Evolutionary conservation across 1,284 basidiomycete species (phyloP).

Genomic region (Puccinia polysora): DNA sequence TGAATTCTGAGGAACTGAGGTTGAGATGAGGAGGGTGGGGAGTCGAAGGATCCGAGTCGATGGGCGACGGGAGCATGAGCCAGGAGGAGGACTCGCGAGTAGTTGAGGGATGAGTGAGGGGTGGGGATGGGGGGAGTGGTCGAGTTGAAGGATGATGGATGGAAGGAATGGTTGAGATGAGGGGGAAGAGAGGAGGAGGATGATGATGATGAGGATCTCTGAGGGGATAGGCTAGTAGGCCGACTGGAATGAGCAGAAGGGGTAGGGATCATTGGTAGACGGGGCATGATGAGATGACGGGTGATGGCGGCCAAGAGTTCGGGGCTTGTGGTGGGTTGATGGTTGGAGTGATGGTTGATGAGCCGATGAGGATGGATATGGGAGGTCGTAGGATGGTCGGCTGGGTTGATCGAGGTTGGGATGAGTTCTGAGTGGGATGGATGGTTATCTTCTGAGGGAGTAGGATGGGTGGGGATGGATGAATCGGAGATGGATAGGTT

Average conservation of each 20-base stretch:
- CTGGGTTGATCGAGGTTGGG: too few relatives aligned
- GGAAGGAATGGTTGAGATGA: not conserved
- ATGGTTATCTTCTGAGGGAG: not conserved
- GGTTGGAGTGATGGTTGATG: not conserved
- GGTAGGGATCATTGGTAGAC: slow-evolving; percentile 24
- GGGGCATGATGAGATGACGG: slow-evolving; percentile 42
- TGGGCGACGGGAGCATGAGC: not conserved
- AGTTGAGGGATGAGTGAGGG: not conserved
- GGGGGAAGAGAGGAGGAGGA: not conserved
- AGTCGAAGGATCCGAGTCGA: not conserved
- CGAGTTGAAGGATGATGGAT: not conserved
- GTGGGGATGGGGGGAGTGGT: too few relatives aligned
- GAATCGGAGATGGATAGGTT: slow-evolving; percentile 1
- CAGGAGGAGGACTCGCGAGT: not conserved
- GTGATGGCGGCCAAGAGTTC: slow-evolving; percentile 7
- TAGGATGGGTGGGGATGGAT: not conserved
- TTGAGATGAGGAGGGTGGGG: not conserved
- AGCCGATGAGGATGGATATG: not conserved
- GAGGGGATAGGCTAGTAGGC: not conserved
- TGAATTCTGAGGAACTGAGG: not conserved
- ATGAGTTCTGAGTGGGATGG: not conserved
- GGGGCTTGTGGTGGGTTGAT: slow-evolving; percentile 1
- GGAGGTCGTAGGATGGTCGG: not conserved
- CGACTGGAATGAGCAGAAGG: slow-evolving; percentile 21
- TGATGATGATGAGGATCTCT: not conserved